Base-by-base conservation (phyloP, 2,329 filamentous ascomycete genomes). In the Periglandula ipomoeae region DNA sequence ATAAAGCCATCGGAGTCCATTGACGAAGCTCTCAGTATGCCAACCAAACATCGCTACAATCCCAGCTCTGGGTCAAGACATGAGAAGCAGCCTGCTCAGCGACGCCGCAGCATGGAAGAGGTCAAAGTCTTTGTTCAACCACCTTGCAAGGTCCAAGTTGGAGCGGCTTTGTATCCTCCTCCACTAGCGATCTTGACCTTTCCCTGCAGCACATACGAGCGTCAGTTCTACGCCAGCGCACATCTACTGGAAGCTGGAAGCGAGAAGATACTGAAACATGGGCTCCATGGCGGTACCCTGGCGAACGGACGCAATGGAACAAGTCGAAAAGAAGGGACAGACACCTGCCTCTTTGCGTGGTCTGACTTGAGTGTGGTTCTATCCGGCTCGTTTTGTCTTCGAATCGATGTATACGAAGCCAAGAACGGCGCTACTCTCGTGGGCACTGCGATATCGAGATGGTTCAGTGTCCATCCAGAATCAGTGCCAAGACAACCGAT, bases 61-160 rank as follows among this genome's bases (percentile, higher is more conserved):
- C 24, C 9, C 30, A 17, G 26, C 22, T 39, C 23, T 6, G 44
- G 2, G 22, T 38, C 34, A 11, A 17, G 3, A 11, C 9, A 24
- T 34, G 1, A 35, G 11, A 20, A 13, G 5, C 34, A 37, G 30
- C 6, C 27, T 24, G 2, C n/a, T 20, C 23, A 13, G 17, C 10
- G 3, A 23, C 13, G n/a, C 22, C 41, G 17, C 40, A 50, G 27
- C n/a, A 56, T 57, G 52, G 20, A 48, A 24, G 27, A 41, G 24
- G 47, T 48, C 30, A 39, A 30, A 7, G 53, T 66, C 39, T 53
- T 44, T 32, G 48, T 62, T 32, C 58, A 61, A 20, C 61, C 61
- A 7, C 58, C 61, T 3, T 40, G 51, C 6, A 46, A 51, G 24
- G 50, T 47, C 9, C 52, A 56, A 35, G 42, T 51, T 8, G 53